Evolutionary conservation across 73 alveolate genomes (phyloP).

Genomic region (Tetrahymena malaccensis): DNA sequence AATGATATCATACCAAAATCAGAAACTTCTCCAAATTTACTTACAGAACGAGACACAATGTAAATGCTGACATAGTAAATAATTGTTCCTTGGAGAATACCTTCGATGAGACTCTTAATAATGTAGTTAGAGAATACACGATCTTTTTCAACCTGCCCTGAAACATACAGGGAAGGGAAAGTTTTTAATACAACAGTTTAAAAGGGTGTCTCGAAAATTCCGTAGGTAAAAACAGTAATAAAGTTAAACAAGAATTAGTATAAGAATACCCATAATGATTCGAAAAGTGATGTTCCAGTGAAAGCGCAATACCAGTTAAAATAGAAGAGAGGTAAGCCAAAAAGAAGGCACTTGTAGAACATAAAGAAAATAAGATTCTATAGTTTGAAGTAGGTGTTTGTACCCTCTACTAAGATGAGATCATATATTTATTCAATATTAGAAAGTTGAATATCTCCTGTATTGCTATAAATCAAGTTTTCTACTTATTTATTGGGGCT

Average conservation of each 20-base stretch:
- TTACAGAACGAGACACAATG: slow-evolving; percentile 1
- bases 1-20: not conserved
- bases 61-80: slow-evolving; percentile 8
- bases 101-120: slow-evolving; percentile 13
- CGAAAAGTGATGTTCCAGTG: slow-evolving; percentile 32
- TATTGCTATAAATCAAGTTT: slow-evolving; percentile 5
- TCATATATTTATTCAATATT: not conserved
- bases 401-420: slow-evolving; percentile 10
- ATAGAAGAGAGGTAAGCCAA: slow-evolving; percentile 24
- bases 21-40: not conserved
- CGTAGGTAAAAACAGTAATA: slow-evolving; percentile 1
- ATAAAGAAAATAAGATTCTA: slow-evolving; percentile 5
- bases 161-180: slow-evolving; percentile 21
- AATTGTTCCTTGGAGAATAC: slow-evolving; percentile 9
- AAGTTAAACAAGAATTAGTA: slow-evolving; percentile 3
- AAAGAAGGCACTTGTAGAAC: slow-evolving; percentile 10
- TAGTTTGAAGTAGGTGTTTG: slow-evolving; percentile 2
- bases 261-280: slow-evolving; percentile 28
- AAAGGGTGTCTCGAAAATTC: slow-evolving; percentile 2
- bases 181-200: not conserved
- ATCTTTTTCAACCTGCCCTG: slow-evolving; percentile 23
- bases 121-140: slow-evolving; percentile 2
- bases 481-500: slow-evolving; percentile 21
- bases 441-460: not conserved
- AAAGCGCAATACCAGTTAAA: slow-evolving; percentile 34